Evolutionary conservation across 2,329 filamentous ascomycete genomes (phyloP), one percentile per base, ranked within the genome.

Genomic region (Calonectria pauciramosa): DNA sequence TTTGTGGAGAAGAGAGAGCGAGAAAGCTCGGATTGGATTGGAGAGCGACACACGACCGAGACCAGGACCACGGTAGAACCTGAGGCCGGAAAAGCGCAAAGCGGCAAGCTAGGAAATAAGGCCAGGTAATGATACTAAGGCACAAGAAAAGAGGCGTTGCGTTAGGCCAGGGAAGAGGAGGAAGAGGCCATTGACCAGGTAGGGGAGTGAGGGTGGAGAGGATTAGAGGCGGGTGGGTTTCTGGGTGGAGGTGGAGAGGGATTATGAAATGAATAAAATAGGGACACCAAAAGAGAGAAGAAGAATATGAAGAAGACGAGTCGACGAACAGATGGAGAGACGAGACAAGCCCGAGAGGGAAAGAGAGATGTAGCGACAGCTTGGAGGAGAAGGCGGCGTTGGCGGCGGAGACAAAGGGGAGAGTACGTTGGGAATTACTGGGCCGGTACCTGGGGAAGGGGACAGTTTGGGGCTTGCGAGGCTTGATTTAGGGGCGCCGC

Each of bases 101-200:
- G 72, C 77, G 78, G 70, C 34, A 63, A 63, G 56, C 56, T 79
- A 78, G 78, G 78, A 81, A 80, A 77, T 68, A 75, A 73, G 69
- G 73, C 65, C 78, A 80, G 77, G 77, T 60, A 63, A 47, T 36
- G 60, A 70, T 79, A 78, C 76, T 79, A 80, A 79, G 78, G 76
- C 77, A 77, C 44, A 77, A 81, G 76, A 81, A 80, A 81, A 83
- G 79, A 83, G 80, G 82, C 83, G 82, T 83, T 83, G 82, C 82
- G 82, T 83, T 83, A 83, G 82, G 81, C 68, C 78, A 80, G 68
- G 81, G 76, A 79, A 76, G 77, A 77, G 82, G 78, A 81, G 79
- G 78, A 82, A 81, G 78, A 80, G 76, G 77, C 80, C 78, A 77
- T 70, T 64, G 78, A 78, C 79, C 77, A 68, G 79, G 80, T 79